Percentiles rank a stretch among this genome's conserved stretches.
These are phyloP conservation scores for Croton setiger DNA, from an alignment of 441 rosid genomes.

Conservation along the genomic window DNA sequence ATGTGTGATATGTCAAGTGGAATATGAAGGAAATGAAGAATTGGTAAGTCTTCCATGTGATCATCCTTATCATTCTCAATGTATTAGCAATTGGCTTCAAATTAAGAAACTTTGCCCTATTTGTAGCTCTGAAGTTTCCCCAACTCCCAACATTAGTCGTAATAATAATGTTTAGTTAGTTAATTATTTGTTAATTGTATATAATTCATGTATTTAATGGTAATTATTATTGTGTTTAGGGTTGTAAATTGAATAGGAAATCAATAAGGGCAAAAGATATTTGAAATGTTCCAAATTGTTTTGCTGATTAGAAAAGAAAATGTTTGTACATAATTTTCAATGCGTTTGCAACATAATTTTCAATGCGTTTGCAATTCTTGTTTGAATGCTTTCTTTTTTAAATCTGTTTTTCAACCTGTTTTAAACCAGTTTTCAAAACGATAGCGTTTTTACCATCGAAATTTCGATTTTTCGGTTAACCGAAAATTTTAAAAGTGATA, in stretches of 20 bases:
- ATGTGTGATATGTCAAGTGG: constrained; percentile 77
- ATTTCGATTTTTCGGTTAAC: no score
- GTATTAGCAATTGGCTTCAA: constrained; percentile 70
- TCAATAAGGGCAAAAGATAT: not conserved
- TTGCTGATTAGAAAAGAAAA: not conserved
- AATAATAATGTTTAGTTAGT: not conserved
- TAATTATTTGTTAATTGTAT: not conserved
- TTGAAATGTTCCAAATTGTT: not conserved
- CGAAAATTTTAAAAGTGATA: no score
- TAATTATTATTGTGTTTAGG: not conserved
- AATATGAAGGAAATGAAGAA: constrained; percentile 57
- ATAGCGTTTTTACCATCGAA: no score
- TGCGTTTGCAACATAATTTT: not conserved
- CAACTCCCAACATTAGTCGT: constrained; percentile 15
- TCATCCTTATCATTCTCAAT: constrained; percentile 62
- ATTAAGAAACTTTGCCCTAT: constrained; percentile 74
- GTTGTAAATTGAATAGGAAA: not conserved
- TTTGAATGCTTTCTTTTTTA: no score
- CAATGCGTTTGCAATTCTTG: no score
- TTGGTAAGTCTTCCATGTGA: constrained; percentile 53
- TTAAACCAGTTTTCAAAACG: no score
- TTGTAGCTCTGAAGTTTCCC: constrained; percentile 52
- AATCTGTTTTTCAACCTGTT: no score
- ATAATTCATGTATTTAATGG: no score
- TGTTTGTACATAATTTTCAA: constrained; percentile 4